Evolutionary conservation across 371 early-diverging fungal genomes (phyloP), one percentile per base, ranked within the genome.

Genomic region (Circinella minor): DNA sequence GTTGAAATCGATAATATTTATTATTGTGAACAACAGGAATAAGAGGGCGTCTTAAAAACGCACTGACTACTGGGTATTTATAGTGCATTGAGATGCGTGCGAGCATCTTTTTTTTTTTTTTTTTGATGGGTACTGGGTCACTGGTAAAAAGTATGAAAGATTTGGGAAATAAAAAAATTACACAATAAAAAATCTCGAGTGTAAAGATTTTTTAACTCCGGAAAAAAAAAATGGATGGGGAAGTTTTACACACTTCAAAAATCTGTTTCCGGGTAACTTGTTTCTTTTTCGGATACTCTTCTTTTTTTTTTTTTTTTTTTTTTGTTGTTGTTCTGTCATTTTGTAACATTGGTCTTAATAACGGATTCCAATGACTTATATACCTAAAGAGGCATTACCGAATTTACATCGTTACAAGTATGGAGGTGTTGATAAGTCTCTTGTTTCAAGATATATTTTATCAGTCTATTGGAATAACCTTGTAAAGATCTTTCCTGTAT

Each of bases 391-490:
- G 61, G 65, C 74, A 20, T 68, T 82, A 27, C 55, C 68, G 49
- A 93, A 93, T 75, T 76, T 98, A 73, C 88, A 86, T 66, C 86
- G 84, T 55, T 96, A 97, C 85, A 88, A 90, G 74, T 97, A 95
- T 84, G 85, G 85, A 63, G 91, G 91, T 46, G 87, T 91, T 4
- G 97, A 97, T 85, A 91, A 96, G 76, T 96, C 97, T 8, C 86
- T 97, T n/a, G 79, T 99, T 13, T 91, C 95, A 39, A 90, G 91
- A 68, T 93, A 94, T 77, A 87, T 98, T 63, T 85, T 97, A 67
- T 85, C 86, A 17, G 92, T 90, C 68, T 98, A 98, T 84, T 98
- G 97, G 96, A 94, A 92, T 74, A 88, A 88, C 78, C 85, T 95
- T 15, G 90, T 98, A 34, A 87, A 91, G 66, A 79, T 93, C 55